Conservation (phyloP, 2,329 filamentous ascomycete species). For the Aspergillus sp. region DNA sequence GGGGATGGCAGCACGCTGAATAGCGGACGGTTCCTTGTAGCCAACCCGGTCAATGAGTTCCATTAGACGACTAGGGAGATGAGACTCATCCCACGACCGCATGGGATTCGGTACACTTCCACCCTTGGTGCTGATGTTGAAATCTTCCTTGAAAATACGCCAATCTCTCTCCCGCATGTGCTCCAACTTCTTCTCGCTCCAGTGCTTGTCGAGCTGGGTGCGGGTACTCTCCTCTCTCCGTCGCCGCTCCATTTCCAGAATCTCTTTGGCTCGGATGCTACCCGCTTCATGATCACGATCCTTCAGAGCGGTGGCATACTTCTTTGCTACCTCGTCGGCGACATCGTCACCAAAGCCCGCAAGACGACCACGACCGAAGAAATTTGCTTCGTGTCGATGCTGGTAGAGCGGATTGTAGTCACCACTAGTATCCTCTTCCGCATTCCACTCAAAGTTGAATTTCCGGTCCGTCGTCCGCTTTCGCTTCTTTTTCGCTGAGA, state of each 20-base stretch:
- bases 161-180: conserved; percentile 98
- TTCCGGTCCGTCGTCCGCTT: conserved; percentile 91
- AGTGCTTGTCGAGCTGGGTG: conserved; percentile 82
- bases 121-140: conserved; percentile 92
- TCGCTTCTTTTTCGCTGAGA: conserved; percentile 94
- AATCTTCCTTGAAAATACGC: conserved; percentile 99
- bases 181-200: conserved; percentile 86
- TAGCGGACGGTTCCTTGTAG: conserved; percentile 85
- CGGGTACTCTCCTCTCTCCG: conserved; percentile 67
- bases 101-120: conserved; percentile 91
- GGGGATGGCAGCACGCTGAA: conserved; percentile 91
- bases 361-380: conserved; percentile 64
- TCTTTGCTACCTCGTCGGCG: conserved; percentile 47
- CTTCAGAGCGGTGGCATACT: conserved; percentile 65
- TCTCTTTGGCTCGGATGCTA: conserved; percentile 67
- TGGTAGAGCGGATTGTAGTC: conserved; percentile 80
- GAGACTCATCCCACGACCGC: conserved; percentile 87
- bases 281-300: conserved; percentile 73
- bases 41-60: conserved; percentile 80
- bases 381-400: conserved; percentile 59
- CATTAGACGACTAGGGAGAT: conserved; percentile 69
- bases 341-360: conserved; percentile 62
- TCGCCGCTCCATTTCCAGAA: conserved; percentile 79
- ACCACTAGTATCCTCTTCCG: conserved; percentile 83
- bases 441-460: conserved; percentile 98